Evolutionary conservation across 176 grass and related monocot genomes (phyloP), one percentile per base, ranked within the genome.

Genomic region (Cymbopogon citratus): DNA sequence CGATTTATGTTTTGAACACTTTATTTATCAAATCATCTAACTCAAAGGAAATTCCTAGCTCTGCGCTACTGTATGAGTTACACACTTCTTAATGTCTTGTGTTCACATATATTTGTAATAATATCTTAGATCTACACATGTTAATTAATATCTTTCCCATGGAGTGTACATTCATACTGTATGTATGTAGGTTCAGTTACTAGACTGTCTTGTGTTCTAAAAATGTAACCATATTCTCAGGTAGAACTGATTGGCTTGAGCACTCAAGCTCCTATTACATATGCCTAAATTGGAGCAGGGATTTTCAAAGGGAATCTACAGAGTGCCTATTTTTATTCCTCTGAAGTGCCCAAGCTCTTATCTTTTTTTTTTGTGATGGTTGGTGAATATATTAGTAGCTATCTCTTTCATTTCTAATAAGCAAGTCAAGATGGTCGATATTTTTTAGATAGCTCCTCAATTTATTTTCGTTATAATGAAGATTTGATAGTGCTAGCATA

Each of bases 1-100:
- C 28, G 29, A 4, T 82, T 73, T 73, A 74, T 60, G 18, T 68
- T 29, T 73, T 43, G 9, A 60, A 40, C 75, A 9, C 13, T 66
- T 59, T 19, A 2, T 74, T 63, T 67, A 23, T 85, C 66, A 75
- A 40, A 46, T 79, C 12, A 40, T 40, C 24, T 16, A 86, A 56
- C 63, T 64, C 69, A 46, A 69, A 79, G 24, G 46, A 57, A 62
- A 81, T 28, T 76, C 38, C 28, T 77, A 48, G 64, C 10, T 61
- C 40, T 46, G 18, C 0, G 15, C 63, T 75, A 59, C 18, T 75
- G 86, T 69, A 61, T 73, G n/a, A 15, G 15, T 65, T 79, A 69
- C 60, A 39, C 71, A 60, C 64, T 76, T 73, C 44, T 6, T 72
- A 91, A 45, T 66, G n/a, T 60, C 51, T 85, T 85, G 5, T 3